A percentile compares a stretch with the other conserved stretches of the same genome.
Evolutionary conservation across 2,329 filamentous ascomycete genomes (phyloP).

Genomic region (Trichoderma sp.): DNA sequence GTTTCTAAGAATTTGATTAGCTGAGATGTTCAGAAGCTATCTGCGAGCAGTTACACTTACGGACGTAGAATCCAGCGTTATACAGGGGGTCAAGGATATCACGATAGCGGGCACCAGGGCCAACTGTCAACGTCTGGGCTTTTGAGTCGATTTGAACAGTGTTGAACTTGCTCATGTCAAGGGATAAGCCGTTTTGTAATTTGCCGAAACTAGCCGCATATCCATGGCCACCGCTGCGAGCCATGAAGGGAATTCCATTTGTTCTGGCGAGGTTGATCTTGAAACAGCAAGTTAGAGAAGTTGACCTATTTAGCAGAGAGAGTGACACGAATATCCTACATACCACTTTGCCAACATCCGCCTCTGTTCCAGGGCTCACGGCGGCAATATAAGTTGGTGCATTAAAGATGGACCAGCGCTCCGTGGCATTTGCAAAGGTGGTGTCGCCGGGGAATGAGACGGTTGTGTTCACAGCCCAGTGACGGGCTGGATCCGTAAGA

Average conservation of each 20-base stretch:
- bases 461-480: not conserved
- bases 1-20: not conserved
- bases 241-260: not conserved
- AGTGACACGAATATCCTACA: not conserved
- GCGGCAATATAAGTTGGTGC: not conserved
- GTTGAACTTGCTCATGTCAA: conserved; percentile 15
- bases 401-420: not conserved
- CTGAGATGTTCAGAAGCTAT: too few species aligned
- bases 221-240: conserved; percentile 11
- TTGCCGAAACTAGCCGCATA: conserved; percentile 3
- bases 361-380: not conserved
- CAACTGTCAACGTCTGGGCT: conserved; percentile 16
- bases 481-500: not conserved
- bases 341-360: not conserved
- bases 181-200: conserved; percentile 10
- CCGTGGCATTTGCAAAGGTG: not conserved
- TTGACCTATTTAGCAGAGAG: too few species aligned
- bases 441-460: not conserved
- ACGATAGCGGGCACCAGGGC: conserved; percentile 14
- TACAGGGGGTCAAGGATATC: conserved; percentile 17
- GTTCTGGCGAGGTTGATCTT: conserved; percentile 6
- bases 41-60: not conserved
- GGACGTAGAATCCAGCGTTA: conserved; percentile 15
- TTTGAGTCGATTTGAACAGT: not conserved
- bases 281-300: not conserved